A percentile compares a stretch with the other conserved stretches of the same genome.
These are phyloP conservation scores for Coemansia umbellata DNA, from an alignment of 192 early-diverging fungal genomes.

Conservation along the genomic window DNA sequence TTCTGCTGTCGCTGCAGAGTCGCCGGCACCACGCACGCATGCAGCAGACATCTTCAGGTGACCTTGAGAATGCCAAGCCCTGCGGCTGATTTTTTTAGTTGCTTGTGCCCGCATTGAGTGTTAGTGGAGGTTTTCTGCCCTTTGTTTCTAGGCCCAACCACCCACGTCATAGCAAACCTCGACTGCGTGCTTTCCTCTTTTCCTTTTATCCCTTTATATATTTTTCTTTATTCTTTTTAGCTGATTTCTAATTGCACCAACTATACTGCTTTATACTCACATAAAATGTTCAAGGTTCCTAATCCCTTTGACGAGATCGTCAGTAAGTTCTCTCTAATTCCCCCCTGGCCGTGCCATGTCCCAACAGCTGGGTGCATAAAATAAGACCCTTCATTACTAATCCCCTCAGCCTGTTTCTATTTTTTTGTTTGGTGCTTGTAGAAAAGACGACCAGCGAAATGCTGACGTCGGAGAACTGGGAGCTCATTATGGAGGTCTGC, in stretches of 20 bases:
- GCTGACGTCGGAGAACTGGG: conserved; percentile 93
- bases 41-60: conserved; percentile 32
- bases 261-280: too few relatives aligned
- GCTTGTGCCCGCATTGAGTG: too few relatives aligned
- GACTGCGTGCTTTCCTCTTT: neutral
- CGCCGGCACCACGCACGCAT: neutral
- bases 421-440: conserved; percentile 22
- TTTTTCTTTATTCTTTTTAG: neutral
- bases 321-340: conserved; percentile 42
- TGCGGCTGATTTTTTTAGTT: too few relatives aligned
- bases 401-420: too few relatives aligned
- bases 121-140: too few relatives aligned
- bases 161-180: too few relatives aligned
- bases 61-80: too few relatives aligned
- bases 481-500: conserved; percentile 67
- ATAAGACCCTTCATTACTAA: too few relatives aligned
- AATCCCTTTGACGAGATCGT: conserved; percentile 51
- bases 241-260: conserved; percentile 3
- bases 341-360: too few relatives aligned
- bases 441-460: conserved; percentile 88
- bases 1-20: neutral
- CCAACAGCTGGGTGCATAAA: too few relatives aligned
- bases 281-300: conserved; percentile 50
- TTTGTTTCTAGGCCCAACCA: too few relatives aligned
- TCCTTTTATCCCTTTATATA: neutral